Percentiles rank a stretch among this genome's conserved stretches.
phyloP scores from a whole-genome alignment of 108 stramenopile species.

The Cylindrotheca closterium region DNA sequence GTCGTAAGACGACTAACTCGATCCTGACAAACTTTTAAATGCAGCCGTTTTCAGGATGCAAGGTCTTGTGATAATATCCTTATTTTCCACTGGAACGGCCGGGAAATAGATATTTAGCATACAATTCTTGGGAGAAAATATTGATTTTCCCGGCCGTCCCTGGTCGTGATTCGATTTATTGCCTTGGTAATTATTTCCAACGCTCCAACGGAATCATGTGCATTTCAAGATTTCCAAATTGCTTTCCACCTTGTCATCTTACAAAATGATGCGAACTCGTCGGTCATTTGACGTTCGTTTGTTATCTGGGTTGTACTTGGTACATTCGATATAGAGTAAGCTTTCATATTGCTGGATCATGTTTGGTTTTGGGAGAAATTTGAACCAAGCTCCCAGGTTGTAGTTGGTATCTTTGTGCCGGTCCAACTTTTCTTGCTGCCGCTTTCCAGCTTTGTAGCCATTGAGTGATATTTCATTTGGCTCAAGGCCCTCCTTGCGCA shows the following conservation, averaged over 20 bases:
- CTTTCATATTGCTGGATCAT: slow-evolving; percentile 60
- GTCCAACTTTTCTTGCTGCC: slow-evolving; percentile 11
- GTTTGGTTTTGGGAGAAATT: slow-evolving; percentile 25
- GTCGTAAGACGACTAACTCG: no score
- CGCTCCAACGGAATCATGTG: no score
- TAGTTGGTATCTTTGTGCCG: neutral
- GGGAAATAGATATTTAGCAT: no score
- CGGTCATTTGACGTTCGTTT: slow-evolving; percentile 57
- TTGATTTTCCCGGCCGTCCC: no score
- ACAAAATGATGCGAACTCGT: slow-evolving; percentile 77
- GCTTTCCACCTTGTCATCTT: neutral
- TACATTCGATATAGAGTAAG: slow-evolving; percentile 70
- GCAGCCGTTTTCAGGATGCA: no score
- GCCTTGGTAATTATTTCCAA: no score
- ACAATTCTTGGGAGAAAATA: no score
- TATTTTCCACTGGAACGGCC: no score
- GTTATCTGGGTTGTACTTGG: slow-evolving; percentile 64
- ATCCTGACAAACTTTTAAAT: no score
- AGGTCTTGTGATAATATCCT: no score
- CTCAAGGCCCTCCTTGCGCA: slow-evolving; percentile 72
- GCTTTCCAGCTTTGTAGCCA: slow-evolving; percentile 62
- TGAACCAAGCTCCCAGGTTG: slow-evolving; percentile 2
- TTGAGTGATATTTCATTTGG: slow-evolving; percentile 57
- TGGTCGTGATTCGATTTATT: no score
- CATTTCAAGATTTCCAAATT: no score